Base-by-base conservation (phyloP, 1,284 basidiomycete genomes). In the Ganoderma sinense region DNA sequence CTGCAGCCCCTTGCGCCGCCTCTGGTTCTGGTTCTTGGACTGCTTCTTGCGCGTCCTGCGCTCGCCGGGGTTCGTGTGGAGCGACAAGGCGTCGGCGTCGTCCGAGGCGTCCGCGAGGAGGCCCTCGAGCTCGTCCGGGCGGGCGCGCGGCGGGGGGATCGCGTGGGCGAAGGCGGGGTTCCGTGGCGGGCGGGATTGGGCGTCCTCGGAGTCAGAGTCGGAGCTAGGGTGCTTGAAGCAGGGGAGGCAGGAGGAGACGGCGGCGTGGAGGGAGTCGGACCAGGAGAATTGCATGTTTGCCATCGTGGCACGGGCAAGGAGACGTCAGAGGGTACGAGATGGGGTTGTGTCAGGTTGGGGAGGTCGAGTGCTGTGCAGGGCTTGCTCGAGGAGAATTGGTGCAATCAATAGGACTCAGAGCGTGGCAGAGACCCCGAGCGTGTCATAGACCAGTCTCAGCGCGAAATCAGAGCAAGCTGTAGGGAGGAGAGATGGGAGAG, bases 51-150 rank as follows among this genome's bases (percentile, higher is more conserved):
- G 80, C 11, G 82, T 75, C 14, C 77, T 75, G 23, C 77, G 75
- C 8, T 79, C 77, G 10, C 88, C 89, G 8, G 87, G 76, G 75
- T 91, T 89, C 3, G 91, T 91, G 77, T 92, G 90, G 43, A 93
- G 77, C 0, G 91, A 92, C 65, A 91, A 83, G 18, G 85, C 84
- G 73, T 90, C 89, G 16, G 84, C 87, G 69, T 91, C 91, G 71
- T 87, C 86, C 0, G 83, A 82, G 80, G 80, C 75, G 68, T 84
- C 83, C 16, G 80, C 80, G 10, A 91, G 84, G 23, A 91, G 85
- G 23, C 89, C 85, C 69, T 90, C 86, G 53, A 91, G 87, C 75
- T 91, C 89, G 75, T 88, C 88, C 16, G 84, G 80, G 51, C 84
- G 82, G 36, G 84, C 82, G 36, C 84, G 83, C n/a, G 80, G 79